phyloP scores from a whole-genome alignment of 495 filamentous ascomycete species.

The Bombardia bombarda region DNA sequence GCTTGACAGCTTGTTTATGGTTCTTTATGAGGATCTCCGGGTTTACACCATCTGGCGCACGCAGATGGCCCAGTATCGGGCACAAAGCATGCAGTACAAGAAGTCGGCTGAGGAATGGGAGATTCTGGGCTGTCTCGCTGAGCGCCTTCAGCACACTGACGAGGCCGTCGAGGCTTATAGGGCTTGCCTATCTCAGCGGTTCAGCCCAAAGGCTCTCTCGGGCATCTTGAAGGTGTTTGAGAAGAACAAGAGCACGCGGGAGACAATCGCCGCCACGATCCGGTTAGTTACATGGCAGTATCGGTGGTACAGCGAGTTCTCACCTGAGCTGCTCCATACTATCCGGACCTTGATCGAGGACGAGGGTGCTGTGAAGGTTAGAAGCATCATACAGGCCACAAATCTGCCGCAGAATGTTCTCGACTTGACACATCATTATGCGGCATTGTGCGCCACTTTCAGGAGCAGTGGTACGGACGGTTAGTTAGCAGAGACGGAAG shows the following conservation, averaged over 20 bases:
- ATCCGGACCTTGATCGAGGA: constrained; percentile 92
- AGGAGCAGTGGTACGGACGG: constrained; percentile 90
- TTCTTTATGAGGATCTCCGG: constrained; percentile 92
- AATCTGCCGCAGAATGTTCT: constrained; percentile 86
- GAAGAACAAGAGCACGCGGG: constrained; percentile 64
- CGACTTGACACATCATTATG: constrained; percentile 94
- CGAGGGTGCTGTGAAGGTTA: constrained; percentile 93
- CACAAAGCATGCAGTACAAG: constrained; percentile 85
- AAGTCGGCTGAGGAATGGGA: constrained; percentile 98
- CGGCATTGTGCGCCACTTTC: constrained; percentile 87
- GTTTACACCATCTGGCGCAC: constrained; percentile 99
- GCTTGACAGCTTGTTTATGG: constrained; percentile 99
- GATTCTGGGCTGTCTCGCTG: constrained; percentile 87
- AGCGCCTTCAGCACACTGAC: constrained; percentile 79
- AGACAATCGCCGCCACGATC: constrained; percentile 73
- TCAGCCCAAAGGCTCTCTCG: constrained; percentile 82
- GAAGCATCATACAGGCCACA: constrained; percentile 94
- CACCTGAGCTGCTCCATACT: constrained; percentile 74
- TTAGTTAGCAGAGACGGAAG: too few relatives aligned
- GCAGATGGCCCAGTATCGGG: constrained; percentile 86
- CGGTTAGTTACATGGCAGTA: constrained; percentile 95
- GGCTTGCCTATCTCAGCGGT: constrained; percentile 70
- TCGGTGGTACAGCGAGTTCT: constrained; percentile 99
- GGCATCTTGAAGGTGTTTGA: constrained; percentile 70
- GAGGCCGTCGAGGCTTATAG: constrained; percentile 91